phyloP scores from a whole-genome alignment of 2,329 filamentous ascomycete genomes.

The Claviceps lovelessii region DNA sequence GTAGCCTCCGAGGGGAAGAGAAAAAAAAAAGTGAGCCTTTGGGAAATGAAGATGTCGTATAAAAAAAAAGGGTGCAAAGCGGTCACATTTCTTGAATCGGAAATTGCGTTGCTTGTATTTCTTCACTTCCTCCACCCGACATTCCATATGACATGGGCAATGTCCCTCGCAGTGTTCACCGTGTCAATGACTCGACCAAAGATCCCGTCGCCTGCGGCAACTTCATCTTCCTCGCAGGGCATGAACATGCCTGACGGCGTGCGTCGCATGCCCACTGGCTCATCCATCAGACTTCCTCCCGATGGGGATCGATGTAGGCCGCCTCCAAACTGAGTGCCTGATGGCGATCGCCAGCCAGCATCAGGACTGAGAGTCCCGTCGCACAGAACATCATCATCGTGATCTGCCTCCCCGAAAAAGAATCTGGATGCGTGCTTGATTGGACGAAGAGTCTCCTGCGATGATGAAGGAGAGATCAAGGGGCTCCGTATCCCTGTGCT shows the following conservation, averaged over 20 bases:
- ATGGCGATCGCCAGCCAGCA: conserved; percentile 20
- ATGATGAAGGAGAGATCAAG: conserved; percentile 56
- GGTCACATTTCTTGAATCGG: no score
- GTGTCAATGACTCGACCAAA: conserved; percentile 73
- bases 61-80: no score
- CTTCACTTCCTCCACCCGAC: conserved; percentile 47
- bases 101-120: no score
- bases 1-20: no score
- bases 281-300: conserved; percentile 32
- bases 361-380: conserved; percentile 16
- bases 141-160: conserved; percentile 59
- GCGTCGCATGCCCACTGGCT: conserved; percentile 52
- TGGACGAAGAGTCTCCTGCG: conserved; percentile 68
- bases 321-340: conserved; percentile 10
- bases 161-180: conserved; percentile 57
- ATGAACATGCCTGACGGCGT: conserved; percentile 85
- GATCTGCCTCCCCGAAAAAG: conserved; percentile 44
- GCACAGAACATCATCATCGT: conserved; percentile 38
- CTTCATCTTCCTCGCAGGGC: conserved; percentile 66
- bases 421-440: conserved; percentile 51
- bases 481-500: conserved; percentile 34
- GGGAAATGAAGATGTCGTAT: no score
- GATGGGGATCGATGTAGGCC: conserved; percentile 35
- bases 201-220: conserved; percentile 45
- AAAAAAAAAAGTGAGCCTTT: no score